phyloP scores from a whole-genome alignment of 192 early-diverging fungal species.

The Jimgerdemannia lactiflua region DNA sequence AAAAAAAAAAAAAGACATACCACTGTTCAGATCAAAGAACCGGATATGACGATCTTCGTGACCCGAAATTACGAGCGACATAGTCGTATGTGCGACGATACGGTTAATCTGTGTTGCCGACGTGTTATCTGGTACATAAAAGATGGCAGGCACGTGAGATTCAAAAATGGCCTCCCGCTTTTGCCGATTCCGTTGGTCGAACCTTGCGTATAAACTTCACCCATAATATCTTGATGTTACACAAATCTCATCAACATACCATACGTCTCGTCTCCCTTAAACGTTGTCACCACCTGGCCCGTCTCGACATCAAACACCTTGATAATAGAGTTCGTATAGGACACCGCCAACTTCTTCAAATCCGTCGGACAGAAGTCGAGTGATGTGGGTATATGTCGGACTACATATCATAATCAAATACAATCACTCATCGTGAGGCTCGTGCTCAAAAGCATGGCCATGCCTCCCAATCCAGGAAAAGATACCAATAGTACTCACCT shows the following conservation, averaged over 20 bases:
- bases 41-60: constrained; percentile 76
- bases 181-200: too few species aligned
- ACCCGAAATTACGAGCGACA: constrained; percentile 69
- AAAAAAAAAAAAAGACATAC: constrained; percentile 32
- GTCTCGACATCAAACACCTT: constrained; percentile 78
- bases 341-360: constrained; percentile 56
- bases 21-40: constrained; percentile 72
- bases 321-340: constrained; percentile 61
- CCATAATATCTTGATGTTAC: neutral
- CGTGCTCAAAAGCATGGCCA: neutral
- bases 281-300: constrained; percentile 49
- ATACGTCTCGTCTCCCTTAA: constrained; percentile 57
- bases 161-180: neutral
- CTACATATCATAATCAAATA: neutral
- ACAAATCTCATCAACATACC: constrained; percentile 40
- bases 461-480: neutral
- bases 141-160: constrained; percentile 7
- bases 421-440: too few species aligned
- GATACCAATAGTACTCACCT: constrained; percentile 5
- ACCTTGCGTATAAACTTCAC: neutral
- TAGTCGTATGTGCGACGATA: constrained; percentile 67
- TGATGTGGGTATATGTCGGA: constrained; percentile 53
- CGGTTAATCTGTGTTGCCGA: constrained; percentile 73
- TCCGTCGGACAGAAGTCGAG: constrained; percentile 65
- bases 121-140: constrained; percentile 48